These are phyloP conservation scores for Alternaria gaisen DNA, from an alignment of 2,329 filamentous ascomycete genomes.

Conservation along the genomic window DNA sequence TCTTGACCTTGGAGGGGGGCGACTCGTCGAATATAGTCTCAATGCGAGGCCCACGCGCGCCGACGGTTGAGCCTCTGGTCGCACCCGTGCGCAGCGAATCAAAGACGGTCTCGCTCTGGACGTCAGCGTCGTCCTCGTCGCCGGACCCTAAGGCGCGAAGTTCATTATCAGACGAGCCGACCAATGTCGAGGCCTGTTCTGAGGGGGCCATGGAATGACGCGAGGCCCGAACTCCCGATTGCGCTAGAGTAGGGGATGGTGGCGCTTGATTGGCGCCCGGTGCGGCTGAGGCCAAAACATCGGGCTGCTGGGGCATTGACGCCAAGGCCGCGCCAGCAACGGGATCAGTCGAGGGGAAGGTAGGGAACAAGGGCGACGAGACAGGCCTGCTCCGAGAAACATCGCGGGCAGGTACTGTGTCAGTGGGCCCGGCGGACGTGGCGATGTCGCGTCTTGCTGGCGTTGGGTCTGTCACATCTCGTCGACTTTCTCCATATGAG, in stretches of 20 bases:
- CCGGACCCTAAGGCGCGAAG: conserved; percentile 70
- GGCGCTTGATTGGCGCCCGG: conserved; percentile 45
- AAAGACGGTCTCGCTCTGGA: conserved; percentile 78
- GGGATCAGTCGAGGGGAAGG: conserved; percentile 24
- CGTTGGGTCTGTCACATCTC: conserved; percentile 47
- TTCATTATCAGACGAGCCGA: conserved; percentile 73
- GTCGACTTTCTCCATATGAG: conserved; percentile 49
- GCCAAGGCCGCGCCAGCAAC: conserved; percentile 36
- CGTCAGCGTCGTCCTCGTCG: conserved; percentile 81
- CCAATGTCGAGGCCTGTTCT: conserved; percentile 70
- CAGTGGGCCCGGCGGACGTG: conserved; percentile 35
- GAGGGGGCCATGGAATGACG: conserved; percentile 65
- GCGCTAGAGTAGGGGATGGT: conserved; percentile 47
- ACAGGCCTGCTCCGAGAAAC: conserved; percentile 18
- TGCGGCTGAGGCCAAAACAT: conserved; percentile 41
- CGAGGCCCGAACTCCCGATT: conserved; percentile 55
- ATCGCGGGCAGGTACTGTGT: conserved; percentile 20
- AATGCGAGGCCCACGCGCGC: conserved; percentile 73
- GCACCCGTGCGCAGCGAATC: conserved; percentile 78
- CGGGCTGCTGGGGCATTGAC: conserved; percentile 45
- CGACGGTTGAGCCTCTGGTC: conserved; percentile 69
- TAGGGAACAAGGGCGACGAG: conserved; percentile 36
- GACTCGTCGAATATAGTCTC: conserved; percentile 86
- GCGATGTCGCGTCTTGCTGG: conserved; percentile 42
- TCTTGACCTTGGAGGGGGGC: conserved; percentile 58